phyloP scores from a whole-genome alignment of 2,329 filamentous ascomycete genomes.

The Leptographium galeiforme region DNA sequence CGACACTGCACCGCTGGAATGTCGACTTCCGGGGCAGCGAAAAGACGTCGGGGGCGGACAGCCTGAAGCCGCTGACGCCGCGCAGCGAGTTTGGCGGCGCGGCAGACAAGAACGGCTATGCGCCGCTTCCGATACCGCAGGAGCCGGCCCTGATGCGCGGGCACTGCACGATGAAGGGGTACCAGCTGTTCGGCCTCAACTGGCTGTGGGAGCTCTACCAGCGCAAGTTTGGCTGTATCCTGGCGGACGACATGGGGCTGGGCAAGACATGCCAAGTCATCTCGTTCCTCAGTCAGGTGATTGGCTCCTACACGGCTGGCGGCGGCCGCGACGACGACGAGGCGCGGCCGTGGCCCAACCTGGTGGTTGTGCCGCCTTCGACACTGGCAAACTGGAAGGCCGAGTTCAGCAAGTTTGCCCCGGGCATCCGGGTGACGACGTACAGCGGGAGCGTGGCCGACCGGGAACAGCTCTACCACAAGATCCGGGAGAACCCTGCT shows the following conservation, averaged over 20 bases:
- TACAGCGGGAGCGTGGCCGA: slow-evolving; percentile 53
- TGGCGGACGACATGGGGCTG: slow-evolving; percentile 94
- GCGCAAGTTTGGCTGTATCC: slow-evolving; percentile 69
- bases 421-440: slow-evolving; percentile 59
- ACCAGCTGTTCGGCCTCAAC: slow-evolving; percentile 87
- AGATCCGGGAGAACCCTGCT: slow-evolving; percentile 49
- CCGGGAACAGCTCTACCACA: slow-evolving; percentile 52
- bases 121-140: slow-evolving; percentile 30
- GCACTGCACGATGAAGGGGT: slow-evolving; percentile 72
- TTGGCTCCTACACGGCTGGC: slow-evolving; percentile 39
- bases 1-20: slow-evolving; percentile 33
- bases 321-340: slow-evolving; percentile 11
- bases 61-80: slow-evolving; percentile 21
- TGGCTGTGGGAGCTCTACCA: slow-evolving; percentile 81
- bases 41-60: slow-evolving; percentile 13
- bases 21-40: slow-evolving; percentile 31
- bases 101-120: slow-evolving; percentile 13
- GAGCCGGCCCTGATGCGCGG: slow-evolving; percentile 71
- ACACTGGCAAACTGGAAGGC: slow-evolving; percentile 92
- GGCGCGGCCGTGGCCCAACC: slow-evolving; percentile 50
- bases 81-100: slow-evolving; percentile 18
- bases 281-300: slow-evolving; percentile 72
- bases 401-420: slow-evolving; percentile 82
- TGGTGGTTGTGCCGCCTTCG: slow-evolving; percentile 84
- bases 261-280: slow-evolving; percentile 98